Percentiles rank a stretch among this genome's conserved stretches.
Evolutionary conservation across 495 filamentous ascomycete species (phyloP).

Genomic region (Pseudevernia furfuracea): DNA sequence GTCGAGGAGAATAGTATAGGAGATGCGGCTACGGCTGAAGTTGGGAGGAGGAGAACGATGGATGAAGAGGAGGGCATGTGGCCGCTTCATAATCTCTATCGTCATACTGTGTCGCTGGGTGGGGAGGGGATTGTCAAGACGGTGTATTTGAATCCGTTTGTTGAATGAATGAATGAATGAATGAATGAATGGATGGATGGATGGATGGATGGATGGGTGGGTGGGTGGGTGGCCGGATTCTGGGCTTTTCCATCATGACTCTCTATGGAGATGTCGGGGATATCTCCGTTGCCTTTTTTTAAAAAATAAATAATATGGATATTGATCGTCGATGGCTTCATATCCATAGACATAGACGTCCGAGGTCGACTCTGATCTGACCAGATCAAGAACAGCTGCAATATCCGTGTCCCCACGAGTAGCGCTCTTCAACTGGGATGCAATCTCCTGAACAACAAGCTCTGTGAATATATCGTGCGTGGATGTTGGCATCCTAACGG

Average conservation of each 20-base stretch:
- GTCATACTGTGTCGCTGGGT: not conserved
- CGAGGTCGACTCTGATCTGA: not conserved
- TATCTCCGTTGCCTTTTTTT: no score
- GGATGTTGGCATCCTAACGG: no score
- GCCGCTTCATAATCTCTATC: not conserved
- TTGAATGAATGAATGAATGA: not conserved
- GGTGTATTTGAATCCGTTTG: conserved; percentile 16
- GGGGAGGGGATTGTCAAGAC: conserved; percentile 20
- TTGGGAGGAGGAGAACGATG: not conserved
- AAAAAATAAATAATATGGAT: no score
- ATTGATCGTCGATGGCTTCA: not conserved
- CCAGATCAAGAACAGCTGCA: not conserved
- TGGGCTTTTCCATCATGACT: no score
- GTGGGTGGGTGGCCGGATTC: no score
- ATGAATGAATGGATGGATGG: no score
- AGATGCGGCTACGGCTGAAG: not conserved
- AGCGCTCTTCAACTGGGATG: no score
- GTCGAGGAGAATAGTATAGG: not conserved
- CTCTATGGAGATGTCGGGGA: no score
- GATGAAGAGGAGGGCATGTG: not conserved
- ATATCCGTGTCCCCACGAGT: no score
- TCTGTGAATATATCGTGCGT: no score
- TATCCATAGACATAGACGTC: not conserved
- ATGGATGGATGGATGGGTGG: no score
- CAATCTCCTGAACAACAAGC: no score